phyloP scores from a whole-genome alignment of 192 early-diverging fungal species.

The Polychytrium aggregatum region DNA sequence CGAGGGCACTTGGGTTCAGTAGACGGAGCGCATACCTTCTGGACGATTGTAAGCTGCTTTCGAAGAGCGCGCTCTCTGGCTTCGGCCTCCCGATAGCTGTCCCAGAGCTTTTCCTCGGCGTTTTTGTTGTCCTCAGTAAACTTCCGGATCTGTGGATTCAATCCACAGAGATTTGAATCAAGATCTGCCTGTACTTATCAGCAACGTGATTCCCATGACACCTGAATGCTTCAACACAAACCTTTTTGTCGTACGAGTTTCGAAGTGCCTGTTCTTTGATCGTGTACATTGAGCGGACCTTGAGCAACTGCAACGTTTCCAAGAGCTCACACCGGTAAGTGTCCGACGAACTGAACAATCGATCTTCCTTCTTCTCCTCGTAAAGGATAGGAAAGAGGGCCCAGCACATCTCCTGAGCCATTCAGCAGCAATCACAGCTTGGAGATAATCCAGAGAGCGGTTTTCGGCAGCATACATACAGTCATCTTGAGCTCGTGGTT shows the following conservation, averaged over 20 bases:
- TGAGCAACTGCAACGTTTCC: constrained; percentile 23
- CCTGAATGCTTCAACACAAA: too few species aligned
- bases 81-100: constrained; percentile 43
- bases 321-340: too few species aligned
- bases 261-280: constrained; percentile 39
- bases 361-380: too few species aligned
- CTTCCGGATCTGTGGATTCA: constrained; percentile 24
- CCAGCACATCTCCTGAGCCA: too few species aligned
- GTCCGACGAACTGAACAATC: too few species aligned
- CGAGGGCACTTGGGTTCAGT: too few species aligned
- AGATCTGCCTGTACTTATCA: too few species aligned
- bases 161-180: too few species aligned
- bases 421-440: not conserved
- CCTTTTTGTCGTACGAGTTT: constrained; percentile 33
- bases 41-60: constrained; percentile 30
- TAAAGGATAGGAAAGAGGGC: too few species aligned
- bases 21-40: too few species aligned
- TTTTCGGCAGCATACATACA: constrained; percentile 12
- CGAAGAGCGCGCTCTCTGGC: constrained; percentile 31
- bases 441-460: too few species aligned
- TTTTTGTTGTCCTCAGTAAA: constrained; percentile 32
- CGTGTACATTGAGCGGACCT: constrained; percentile 38
- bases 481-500: constrained; percentile 43
- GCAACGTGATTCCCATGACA: too few species aligned
- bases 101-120: constrained; percentile 50